phyloP scores from a whole-genome alignment of 2,329 filamentous ascomycete species.

The Thyridium curvatum region DNA sequence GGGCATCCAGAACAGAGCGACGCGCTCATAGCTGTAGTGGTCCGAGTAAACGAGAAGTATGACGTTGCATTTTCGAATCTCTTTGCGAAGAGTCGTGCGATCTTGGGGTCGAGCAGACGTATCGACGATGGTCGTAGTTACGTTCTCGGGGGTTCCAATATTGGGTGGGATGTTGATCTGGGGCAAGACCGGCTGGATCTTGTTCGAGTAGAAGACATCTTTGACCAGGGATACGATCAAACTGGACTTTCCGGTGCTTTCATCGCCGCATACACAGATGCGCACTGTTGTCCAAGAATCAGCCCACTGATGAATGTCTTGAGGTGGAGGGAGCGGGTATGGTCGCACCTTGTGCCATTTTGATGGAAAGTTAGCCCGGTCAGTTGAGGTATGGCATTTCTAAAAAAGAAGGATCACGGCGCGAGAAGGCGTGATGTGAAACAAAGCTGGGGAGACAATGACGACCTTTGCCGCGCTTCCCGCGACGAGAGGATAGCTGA shows the following conservation, averaged over 20 bases:
- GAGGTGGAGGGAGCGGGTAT: no score
- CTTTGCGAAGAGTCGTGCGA: conserved; percentile 80
- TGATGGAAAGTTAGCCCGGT: no score
- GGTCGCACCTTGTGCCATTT: no score
- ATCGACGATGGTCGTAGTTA: conserved; percentile 95
- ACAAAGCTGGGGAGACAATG: no score
- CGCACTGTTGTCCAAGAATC: conserved; percentile 50
- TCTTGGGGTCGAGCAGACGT: conserved; percentile 94
- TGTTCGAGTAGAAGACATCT: conserved; percentile 90
- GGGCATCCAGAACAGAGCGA: conserved; percentile 97
- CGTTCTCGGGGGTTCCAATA: conserved; percentile 90
- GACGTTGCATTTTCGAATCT: conserved; percentile 94
- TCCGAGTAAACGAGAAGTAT: conserved; percentile 96
- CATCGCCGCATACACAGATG: conserved; percentile 94
- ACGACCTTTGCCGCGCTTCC: no score
- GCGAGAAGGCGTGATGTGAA: no score
- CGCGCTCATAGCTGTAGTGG: conserved; percentile 97
- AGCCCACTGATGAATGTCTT: no score
- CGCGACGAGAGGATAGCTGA: no score
- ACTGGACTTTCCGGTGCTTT: conserved; percentile 90
- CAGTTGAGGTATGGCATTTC: no score
- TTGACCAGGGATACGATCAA: conserved; percentile 94
- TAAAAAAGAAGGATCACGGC: no score
- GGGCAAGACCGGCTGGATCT: conserved; percentile 90
- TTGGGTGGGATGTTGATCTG: conserved; percentile 92